Conservation (phyloP, 2,329 filamentous ascomycete genomes). For the Colletotrichum nymphaeae region DNA sequence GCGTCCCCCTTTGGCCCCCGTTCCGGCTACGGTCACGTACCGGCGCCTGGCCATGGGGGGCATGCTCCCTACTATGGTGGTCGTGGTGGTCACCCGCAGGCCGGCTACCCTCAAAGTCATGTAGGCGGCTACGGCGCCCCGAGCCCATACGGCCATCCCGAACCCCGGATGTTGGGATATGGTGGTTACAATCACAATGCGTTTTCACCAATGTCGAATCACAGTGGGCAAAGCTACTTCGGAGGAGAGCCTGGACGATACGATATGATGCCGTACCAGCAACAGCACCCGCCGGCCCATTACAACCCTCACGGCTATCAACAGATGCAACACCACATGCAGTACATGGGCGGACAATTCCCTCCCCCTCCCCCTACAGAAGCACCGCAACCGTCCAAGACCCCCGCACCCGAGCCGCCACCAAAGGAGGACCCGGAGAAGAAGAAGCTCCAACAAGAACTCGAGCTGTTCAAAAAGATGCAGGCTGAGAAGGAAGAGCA, state of each 20-base stretch:
- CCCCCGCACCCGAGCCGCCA: slow-evolving; percentile 51
- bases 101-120: slow-evolving; percentile 60
- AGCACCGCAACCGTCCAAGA: slow-evolving; percentile 49
- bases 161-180: slow-evolving; percentile 60
- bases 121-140: slow-evolving; percentile 54
- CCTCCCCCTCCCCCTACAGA: slow-evolving; percentile 57
- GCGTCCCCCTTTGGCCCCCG: slow-evolving; percentile 50
- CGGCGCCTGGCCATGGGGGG: slow-evolving; percentile 34
- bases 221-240: slow-evolving; percentile 54
- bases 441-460: slow-evolving; percentile 69
- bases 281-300: slow-evolving; percentile 43
- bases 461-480: slow-evolving; percentile 61
- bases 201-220: slow-evolving; percentile 55
- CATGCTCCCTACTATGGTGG: slow-evolving; percentile 46
- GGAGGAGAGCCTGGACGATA: slow-evolving; percentile 53
- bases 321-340: slow-evolving; percentile 50
- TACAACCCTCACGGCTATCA: slow-evolving; percentile 44
- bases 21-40: slow-evolving; percentile 30
- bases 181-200: slow-evolving; percentile 54
- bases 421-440: slow-evolving; percentile 67
- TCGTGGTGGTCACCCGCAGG: slow-evolving; percentile 40
- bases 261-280: slow-evolving; percentile 64
- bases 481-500: slow-evolving; percentile 58
- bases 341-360: slow-evolving; percentile 51
- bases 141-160: slow-evolving; percentile 45